Base-by-base conservation (phyloP, 1,139 yeast genomes). In the Taphrina sp. region DNA sequence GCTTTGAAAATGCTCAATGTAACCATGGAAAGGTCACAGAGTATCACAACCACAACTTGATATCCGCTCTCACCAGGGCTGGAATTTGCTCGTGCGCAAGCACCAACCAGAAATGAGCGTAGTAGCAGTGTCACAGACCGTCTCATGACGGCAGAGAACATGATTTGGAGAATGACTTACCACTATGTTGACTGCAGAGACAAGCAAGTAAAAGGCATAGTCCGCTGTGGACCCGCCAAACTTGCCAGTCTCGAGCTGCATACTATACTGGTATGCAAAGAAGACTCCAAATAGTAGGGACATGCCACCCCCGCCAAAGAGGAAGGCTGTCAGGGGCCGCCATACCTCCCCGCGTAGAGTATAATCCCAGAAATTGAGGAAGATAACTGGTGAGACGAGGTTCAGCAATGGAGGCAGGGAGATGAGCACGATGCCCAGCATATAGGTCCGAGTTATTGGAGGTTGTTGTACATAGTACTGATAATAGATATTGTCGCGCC, bases 51-150 rank as follows among this genome's bases (percentile, higher is more conserved):
- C 52, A 55, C 44, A 58, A 22, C 1, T 64, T 62, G 62, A 64
- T 67, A 63, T 67, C 62, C 70, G 67, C 70, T 70, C 64, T 67
- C 59, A 67, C 60, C 67, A 66, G 69, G 65, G 65, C 68, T 68
- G 69, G 62, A 56, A 58, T 52, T 61, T 63, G 39, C 43, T 33
- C 34, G 42, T 47, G 57, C 26, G 45, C 28, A 53, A 36, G 53
- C 34, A 45, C 57, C 45, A 57, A 52, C 26, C 52, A 38, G 46
- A 46, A 47, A 39, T 26, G 41, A 47, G 44, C 43, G 41, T 26
- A 28, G 5, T n/a, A n/a, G n/a, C n/a, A n/a, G n/a, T n/a, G n/a
- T n/a, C n/a, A n/a, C n/a, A n/a, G n/a, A n/a, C n/a, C n/a, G n/a
- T n/a, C n/a, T n/a, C n/a, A n/a, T n/a, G n/a, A n/a, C n/a, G n/a